Conservation (phyloP, 352 stramenopile species). For the Nothophytophthora sp. region DNA sequence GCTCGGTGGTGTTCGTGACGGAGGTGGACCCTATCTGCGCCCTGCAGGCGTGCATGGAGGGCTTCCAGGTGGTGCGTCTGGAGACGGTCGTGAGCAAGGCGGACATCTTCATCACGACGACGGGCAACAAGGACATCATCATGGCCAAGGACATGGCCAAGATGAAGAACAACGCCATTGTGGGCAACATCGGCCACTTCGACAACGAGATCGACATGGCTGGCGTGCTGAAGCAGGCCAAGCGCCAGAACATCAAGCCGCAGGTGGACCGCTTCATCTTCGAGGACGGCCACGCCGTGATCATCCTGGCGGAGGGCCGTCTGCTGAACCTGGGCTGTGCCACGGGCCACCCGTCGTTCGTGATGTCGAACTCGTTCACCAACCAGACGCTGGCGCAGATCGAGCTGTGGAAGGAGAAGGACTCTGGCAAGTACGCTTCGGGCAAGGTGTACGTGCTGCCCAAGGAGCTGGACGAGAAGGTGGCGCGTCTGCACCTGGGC, state of each 20-base stretch:
- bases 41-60: conserved; percentile 98
- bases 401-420: conserved; percentile 97
- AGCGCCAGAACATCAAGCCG: conserved; percentile 99
- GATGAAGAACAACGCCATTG: conserved; percentile 99
- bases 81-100: conserved; percentile 87
- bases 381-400: conserved; percentile 99
- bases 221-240: conserved; percentile 85
- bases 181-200: conserved; percentile 99
- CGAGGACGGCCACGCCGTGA: conserved; percentile 94
- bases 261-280: conserved; percentile 99
- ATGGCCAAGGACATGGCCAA: conserved; percentile 96
- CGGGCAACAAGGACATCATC: conserved; percentile 99
- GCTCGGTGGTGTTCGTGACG: conserved; percentile 97
- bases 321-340: conserved; percentile 98
- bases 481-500: conserved; percentile 96
- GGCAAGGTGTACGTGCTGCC: conserved; percentile 99
- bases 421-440: conserved; percentile 94
- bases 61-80: conserved; percentile 96
- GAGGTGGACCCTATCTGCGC: conserved; percentile 99
- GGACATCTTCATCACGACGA: conserved; percentile 99
- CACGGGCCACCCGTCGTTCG: conserved; percentile 98
- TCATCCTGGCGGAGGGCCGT: conserved; percentile 97
- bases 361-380: conserved; percentile 99
- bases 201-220: conserved; percentile 99
- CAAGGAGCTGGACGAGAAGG: conserved; percentile 99